These are phyloP conservation scores for Luzula sylvatica DNA, from an alignment of 176 grass and related monocot species.

Conservation along the genomic window DNA sequence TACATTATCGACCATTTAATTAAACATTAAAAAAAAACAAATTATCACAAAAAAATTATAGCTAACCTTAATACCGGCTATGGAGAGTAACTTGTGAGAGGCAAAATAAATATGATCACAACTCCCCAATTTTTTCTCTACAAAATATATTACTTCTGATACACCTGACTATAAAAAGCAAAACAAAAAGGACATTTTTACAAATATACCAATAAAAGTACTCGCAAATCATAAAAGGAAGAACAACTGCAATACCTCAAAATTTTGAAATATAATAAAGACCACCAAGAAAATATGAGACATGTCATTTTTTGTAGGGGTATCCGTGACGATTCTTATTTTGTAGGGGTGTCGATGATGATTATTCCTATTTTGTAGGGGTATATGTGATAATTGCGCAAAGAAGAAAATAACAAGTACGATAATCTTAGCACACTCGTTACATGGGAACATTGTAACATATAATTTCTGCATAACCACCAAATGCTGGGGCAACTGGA, in stretches of 20 bases:
- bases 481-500: too few relatives aligned
- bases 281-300: not conserved
- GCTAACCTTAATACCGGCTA: slow-evolving; percentile 83
- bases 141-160: slow-evolving; percentile 96
- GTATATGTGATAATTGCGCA: slow-evolving; percentile 26
- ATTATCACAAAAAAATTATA: not conserved
- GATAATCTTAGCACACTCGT: slow-evolving; percentile 97
- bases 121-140: slow-evolving; percentile 68
- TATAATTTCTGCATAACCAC: slow-evolving; percentile 69
- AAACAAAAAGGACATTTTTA: too few relatives aligned
- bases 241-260: slow-evolving; percentile 69
- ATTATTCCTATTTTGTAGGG: too few relatives aligned
- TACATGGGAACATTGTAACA: slow-evolving; percentile 98
- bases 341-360: too few relatives aligned
- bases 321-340: slow-evolving; percentile 66
- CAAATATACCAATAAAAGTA: slow-evolving; percentile 19
- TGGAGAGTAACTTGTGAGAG: slow-evolving; percentile 73
- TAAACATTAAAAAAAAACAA: too few relatives aligned
- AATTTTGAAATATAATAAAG: slow-evolving; percentile 55
- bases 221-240: slow-evolving; percentile 72
- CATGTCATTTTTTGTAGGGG: slow-evolving; percentile 91
- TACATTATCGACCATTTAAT: not conserved
- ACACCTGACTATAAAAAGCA: slow-evolving; percentile 63
- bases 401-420: slow-evolving; percentile 30
- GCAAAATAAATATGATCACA: slow-evolving; percentile 68